These are phyloP conservation scores for Metschnikowia rubicola DNA, from an alignment of 805 yeast genomes.

Conservation along the genomic window DNA sequence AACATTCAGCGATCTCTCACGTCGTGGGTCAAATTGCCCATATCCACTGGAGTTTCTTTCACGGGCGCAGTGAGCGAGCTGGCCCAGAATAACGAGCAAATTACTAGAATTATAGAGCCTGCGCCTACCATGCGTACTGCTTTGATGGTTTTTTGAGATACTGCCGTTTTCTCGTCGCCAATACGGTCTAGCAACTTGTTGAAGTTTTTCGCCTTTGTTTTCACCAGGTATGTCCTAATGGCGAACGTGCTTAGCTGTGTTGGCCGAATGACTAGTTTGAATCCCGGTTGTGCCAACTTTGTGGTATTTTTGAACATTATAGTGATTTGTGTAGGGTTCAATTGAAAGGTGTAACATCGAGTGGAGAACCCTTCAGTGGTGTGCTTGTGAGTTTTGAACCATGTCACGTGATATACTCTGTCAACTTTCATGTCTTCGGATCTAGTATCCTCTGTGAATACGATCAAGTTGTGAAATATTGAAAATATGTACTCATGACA, in stretches of 20 bases:
- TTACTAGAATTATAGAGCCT: constrained; percentile 16
- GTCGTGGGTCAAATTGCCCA: constrained; percentile 13
- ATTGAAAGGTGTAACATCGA: too few relatives aligned
- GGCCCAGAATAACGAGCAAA: constrained; percentile 19
- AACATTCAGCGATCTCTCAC: constrained; percentile 6
- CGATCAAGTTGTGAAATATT: too few relatives aligned
- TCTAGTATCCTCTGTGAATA: too few relatives aligned
- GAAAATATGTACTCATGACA: too few relatives aligned
- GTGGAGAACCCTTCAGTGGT: too few relatives aligned
- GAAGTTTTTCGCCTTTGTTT: constrained; percentile 17
- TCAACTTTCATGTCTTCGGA: too few relatives aligned
- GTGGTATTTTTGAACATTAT: neutral
- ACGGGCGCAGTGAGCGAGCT: constrained; percentile 15
- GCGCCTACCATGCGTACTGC: constrained; percentile 20
- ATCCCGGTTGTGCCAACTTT: neutral
- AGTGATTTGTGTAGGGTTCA: too few relatives aligned
- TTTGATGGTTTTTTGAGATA: constrained; percentile 27
- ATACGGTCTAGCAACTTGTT: constrained; percentile 28
- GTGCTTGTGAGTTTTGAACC: too few relatives aligned
- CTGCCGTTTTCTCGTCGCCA: constrained; percentile 32
- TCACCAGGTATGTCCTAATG: constrained; percentile 4
- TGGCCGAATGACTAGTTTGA: neutral
- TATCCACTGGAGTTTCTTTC: constrained; percentile 11
- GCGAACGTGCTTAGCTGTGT: neutral
- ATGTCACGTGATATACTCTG: too few relatives aligned